Conservation (phyloP, 2,329 filamentous ascomycete species). For the Annulohypoxylon truncatum region DNA sequence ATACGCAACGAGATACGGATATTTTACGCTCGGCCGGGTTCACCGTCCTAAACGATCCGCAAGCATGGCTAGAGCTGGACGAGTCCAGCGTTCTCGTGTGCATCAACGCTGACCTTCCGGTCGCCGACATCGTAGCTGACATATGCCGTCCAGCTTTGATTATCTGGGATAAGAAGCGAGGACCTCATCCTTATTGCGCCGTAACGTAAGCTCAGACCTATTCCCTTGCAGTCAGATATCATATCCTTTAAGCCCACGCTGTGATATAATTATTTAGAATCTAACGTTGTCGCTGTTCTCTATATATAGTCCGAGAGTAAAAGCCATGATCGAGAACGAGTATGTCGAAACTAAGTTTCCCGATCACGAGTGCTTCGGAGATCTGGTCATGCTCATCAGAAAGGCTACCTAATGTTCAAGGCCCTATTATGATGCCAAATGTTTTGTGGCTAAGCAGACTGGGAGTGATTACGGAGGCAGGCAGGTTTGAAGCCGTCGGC, state of each 20-base stretch:
- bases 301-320: constrained; percentile 16
- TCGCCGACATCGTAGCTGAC: constrained; percentile 41
- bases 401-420: constrained; percentile 18
- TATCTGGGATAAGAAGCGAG: constrained; percentile 20
- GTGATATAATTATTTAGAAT: not conserved
- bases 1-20: constrained; percentile 36
- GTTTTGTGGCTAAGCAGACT: not conserved
- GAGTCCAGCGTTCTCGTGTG: constrained; percentile 40
- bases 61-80: constrained; percentile 39
- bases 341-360: constrained; percentile 11
- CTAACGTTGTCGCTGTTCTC: not conserved
- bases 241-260: not conserved
- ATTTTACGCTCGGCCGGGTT: constrained; percentile 35
- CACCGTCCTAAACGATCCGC: constrained; percentile 40
- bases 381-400: constrained; percentile 17
- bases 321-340: constrained; percentile 20
- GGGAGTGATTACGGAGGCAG: not conserved
- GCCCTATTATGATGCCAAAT: not conserved
- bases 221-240: not conserved
- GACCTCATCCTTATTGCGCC: not conserved
- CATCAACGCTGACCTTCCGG: constrained; percentile 34
- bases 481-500: not conserved
- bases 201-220: constrained; percentile 6
- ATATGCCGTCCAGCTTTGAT: constrained; percentile 41
- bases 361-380: constrained; percentile 6